These are phyloP conservation scores for Nannochloropsis gaditana DNA, from an alignment of 108 stramenopile genomes.

Conservation along the genomic window DNA sequence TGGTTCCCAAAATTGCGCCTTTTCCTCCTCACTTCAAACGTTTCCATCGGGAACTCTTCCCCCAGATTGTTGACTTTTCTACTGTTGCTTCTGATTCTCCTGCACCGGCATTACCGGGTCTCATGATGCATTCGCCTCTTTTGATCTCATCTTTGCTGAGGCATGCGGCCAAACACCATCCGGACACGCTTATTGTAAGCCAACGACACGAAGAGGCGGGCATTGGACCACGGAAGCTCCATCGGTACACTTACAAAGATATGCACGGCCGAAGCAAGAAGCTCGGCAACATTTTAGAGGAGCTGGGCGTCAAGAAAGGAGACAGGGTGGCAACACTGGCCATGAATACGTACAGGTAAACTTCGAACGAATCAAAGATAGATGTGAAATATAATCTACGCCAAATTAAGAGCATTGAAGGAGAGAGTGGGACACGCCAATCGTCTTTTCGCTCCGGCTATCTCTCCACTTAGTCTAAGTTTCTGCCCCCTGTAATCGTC, in stretches of 20 bases:
- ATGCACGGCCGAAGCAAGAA: background rate
- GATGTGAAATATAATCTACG: too few relatives aligned
- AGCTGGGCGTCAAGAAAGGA: background rate
- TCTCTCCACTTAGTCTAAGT: too few relatives aligned
- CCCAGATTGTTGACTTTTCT: too few relatives aligned
- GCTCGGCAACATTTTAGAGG: background rate
- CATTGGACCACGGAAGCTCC: background rate
- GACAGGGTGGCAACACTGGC: constrained; percentile 15
- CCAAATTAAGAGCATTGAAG: background rate
- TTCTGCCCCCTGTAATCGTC: too few relatives aligned
- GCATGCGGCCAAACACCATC: background rate
- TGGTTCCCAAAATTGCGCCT: too few relatives aligned
- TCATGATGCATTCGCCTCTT: background rate
- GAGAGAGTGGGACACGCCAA: background rate
- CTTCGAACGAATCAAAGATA: too few relatives aligned
- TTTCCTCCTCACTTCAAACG: too few relatives aligned
- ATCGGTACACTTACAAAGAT: background rate
- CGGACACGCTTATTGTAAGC: background rate
- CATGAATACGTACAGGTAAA: background rate
- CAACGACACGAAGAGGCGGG: background rate
- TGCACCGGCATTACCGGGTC: background rate
- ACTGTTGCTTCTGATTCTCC: background rate
- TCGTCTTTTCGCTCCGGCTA: too few relatives aligned
- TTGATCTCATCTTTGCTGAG: background rate
- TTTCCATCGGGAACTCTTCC: too few relatives aligned